Percentiles rank a stretch among this genome's conserved stretches.
phyloP scores from a whole-genome alignment of 176 grass and related monocot genomes.

The Carex parvula region DNA sequence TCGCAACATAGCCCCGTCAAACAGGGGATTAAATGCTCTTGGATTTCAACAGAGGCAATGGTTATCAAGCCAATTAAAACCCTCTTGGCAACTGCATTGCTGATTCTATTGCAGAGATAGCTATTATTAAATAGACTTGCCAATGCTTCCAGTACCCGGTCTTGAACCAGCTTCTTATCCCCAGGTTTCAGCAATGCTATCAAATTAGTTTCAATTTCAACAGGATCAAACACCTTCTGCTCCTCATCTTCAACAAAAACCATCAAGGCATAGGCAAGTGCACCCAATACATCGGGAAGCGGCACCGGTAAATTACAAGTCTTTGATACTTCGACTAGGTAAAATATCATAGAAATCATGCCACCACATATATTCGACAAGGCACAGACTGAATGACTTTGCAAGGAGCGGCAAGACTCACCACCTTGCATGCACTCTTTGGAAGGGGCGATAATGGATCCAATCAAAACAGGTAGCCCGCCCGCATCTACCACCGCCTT shows the following conservation, averaged over 20 bases:
- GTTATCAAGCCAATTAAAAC: slow-evolving; percentile 79
- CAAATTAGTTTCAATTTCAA: slow-evolving; percentile 76
- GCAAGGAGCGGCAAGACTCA: slow-evolving; percentile 69
- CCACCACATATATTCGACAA: slow-evolving; percentile 94
- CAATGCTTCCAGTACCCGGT: slow-evolving; percentile 88
- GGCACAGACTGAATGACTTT: slow-evolving; percentile 72
- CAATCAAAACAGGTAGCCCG: slow-evolving; percentile 77
- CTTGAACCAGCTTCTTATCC: slow-evolving; percentile 61
- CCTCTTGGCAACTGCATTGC: slow-evolving; percentile 72
- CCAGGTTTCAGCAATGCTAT: slow-evolving; percentile 63
- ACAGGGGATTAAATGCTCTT: slow-evolving; percentile 65
- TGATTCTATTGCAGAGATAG: slow-evolving; percentile 43
- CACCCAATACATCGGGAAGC: slow-evolving; percentile 81
- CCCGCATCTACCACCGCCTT: slow-evolving; percentile 95
- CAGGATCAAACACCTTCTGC: slow-evolving; percentile 68
- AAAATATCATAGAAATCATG: slow-evolving; percentile 70
- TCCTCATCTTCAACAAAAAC: slow-evolving; percentile 77
- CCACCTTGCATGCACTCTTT: slow-evolving; percentile 93
- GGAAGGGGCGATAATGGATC: slow-evolving; percentile 88
- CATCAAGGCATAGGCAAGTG: slow-evolving; percentile 91
- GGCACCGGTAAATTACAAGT: slow-evolving; percentile 35
- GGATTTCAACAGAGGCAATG: slow-evolving; percentile 80
- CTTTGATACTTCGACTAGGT: slow-evolving; percentile 82
- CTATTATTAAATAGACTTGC: slow-evolving; percentile 80
- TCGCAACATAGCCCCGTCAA: slow-evolving; percentile 66